Evolutionary conservation across 257 asterid species (phyloP).

Genomic region (Solanum appendiculatum): DNA sequence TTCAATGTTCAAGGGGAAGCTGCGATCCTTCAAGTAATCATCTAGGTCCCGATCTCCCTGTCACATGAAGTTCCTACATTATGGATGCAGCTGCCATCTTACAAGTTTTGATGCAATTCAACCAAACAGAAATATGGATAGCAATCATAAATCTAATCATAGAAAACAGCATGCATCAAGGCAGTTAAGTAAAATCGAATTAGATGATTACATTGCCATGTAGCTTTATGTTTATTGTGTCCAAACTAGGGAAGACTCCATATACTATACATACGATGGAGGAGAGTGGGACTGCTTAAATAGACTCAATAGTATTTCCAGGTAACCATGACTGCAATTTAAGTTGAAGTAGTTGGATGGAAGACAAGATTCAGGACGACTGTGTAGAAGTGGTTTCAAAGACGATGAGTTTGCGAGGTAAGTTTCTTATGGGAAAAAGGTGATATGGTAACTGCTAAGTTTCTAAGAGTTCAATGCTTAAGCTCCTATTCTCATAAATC

Average conservation of each 20-base stretch:
- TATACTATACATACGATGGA: neutral
- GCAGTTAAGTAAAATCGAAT: neutral
- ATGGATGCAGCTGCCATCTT: neutral
- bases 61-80: constrained; percentile 10
- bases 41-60: constrained; percentile 92
- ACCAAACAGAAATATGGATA: neutral
- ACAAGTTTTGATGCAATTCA: neutral
- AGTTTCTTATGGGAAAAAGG: neutral
- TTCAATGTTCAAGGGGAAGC: constrained; percentile 81
- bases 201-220: neutral
- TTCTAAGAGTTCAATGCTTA: neutral
- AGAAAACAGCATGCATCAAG: neutral
- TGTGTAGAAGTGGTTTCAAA: neutral
- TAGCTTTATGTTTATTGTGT: neutral
- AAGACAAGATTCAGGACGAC: neutral
- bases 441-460: neutral
- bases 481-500: neutral
- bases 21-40: constrained; percentile 79
- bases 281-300: neutral
- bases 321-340: neutral
- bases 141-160: neutral
- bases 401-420: neutral
- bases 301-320: neutral
- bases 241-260: neutral
- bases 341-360: neutral